Conservation (phyloP, 805 yeast genomes). For the Kodamaea hsintzibuensis region DNA sequence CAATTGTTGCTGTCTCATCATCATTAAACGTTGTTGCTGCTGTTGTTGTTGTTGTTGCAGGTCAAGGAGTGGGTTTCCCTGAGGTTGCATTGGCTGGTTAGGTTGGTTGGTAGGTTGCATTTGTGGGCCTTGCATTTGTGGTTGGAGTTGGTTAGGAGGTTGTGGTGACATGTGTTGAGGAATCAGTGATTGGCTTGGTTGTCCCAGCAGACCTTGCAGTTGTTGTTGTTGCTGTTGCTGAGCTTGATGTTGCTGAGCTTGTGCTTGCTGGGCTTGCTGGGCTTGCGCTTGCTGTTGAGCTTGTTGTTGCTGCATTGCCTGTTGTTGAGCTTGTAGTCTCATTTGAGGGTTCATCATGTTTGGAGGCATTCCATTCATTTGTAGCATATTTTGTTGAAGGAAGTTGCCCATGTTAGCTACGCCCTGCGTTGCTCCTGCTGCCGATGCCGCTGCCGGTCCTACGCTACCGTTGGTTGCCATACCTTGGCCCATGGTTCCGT, state of each 20-base stretch:
- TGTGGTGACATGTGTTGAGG: conserved; percentile 12
- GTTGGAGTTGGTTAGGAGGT: conserved; percentile 1
- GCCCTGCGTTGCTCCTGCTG: not conserved
- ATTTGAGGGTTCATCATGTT: conserved; percentile 2
- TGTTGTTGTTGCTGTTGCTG: conserved; percentile 18
- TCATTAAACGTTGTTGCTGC: conserved; percentile 22
- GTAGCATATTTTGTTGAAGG: not conserved
- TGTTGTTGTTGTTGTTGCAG: conserved; percentile 14
- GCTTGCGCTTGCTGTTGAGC: conserved; percentile 7
- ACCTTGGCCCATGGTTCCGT: not conserved
- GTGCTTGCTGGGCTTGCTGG: conserved; percentile 9
- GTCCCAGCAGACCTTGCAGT: conserved; percentile 3
- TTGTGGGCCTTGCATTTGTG: conserved; percentile 11
- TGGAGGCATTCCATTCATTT: conserved; percentile 3
- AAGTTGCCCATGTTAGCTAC: not conserved
- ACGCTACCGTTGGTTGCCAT: not conserved
- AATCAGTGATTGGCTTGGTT: conserved; percentile 12
- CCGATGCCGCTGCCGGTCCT: not conserved
- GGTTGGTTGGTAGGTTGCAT: conserved; percentile 4
- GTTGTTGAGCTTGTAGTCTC: not conserved
- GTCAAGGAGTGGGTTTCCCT: conserved; percentile 13
- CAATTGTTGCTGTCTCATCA: conserved; percentile 22
- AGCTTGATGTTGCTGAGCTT: not conserved
- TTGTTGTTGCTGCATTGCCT: conserved; percentile 3
- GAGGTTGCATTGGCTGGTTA: conserved; percentile 6